These are phyloP conservation scores for Fomitopsis betulina DNA, from an alignment of 1,284 basidiomycete species.

Conservation along the genomic window DNA sequence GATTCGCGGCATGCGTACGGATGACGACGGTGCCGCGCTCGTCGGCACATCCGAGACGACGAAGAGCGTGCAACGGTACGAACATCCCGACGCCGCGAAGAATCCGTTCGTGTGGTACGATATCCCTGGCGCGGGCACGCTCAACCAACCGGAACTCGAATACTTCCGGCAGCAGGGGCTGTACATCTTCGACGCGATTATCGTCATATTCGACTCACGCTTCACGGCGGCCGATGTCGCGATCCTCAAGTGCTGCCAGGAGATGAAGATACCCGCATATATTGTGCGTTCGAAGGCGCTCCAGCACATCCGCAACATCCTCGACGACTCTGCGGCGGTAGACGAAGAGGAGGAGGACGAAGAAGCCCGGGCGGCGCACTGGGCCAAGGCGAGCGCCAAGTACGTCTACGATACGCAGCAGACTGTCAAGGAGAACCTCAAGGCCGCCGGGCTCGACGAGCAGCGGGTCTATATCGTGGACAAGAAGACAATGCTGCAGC, in stretches of 20 bases:
- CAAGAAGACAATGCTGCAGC: not conserved
- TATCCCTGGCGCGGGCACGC: not conserved
- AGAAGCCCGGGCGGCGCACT: not conserved
- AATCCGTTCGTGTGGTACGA: constrained; percentile 1
- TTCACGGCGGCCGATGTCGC: constrained; percentile 1
- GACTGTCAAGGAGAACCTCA: not conserved
- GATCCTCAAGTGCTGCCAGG: not conserved
- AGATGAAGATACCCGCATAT: constrained; percentile 1
- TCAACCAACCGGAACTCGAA: not conserved
- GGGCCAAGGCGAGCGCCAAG: not conserved
- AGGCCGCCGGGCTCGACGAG: not conserved
- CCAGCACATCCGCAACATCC: constrained; percentile 2
- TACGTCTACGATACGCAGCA: not conserved
- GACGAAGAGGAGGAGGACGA: not conserved
- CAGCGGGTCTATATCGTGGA: constrained; percentile 4
- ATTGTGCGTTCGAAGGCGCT: constrained; percentile 4
- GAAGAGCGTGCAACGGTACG: too few species aligned
- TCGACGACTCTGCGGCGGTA: not conserved
- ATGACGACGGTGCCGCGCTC: not conserved
- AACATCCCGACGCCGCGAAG: too few species aligned
- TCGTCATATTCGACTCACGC: not conserved
- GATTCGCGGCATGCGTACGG: not conserved
- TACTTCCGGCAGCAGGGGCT: constrained; percentile 4
- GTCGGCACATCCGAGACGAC: not conserved
- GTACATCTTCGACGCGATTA: constrained; percentile 1